A percentile compares a stretch with the other conserved stretches of the same genome.
Conservation (phyloP, 192 early-diverging fungal genomes). For the Backusella sp. region DNA sequence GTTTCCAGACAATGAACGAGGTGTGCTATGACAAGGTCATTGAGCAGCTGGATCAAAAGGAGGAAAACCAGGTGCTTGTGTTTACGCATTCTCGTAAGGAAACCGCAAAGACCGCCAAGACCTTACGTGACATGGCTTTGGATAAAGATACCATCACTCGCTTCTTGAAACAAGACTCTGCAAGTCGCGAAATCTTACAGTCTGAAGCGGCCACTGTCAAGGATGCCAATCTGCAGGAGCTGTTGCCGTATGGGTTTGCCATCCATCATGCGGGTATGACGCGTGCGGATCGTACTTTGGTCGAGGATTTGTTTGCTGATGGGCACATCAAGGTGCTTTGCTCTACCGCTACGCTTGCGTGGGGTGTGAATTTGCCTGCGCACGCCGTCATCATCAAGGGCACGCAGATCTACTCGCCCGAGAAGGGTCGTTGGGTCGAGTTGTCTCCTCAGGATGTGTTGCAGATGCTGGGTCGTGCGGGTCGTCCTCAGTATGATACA, state of each 20-base stretch:
- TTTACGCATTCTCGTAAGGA: conserved; percentile 99
- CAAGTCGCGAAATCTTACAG: conserved; percentile 79
- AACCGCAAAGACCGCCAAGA: conserved; percentile 92
- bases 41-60: conserved; percentile 73
- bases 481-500: conserved; percentile 95
- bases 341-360: conserved; percentile 96
- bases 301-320: conserved; percentile 92
- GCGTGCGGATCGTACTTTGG: conserved; percentile 85
- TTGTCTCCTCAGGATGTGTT: conserved; percentile 94
- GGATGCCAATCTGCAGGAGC: conserved; percentile 83
- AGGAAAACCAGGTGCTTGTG: conserved; percentile 83
- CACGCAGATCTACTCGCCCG: conserved; percentile 95
- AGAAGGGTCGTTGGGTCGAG: conserved; percentile 95
- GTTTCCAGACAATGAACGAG: conserved; percentile 95
- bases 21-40: conserved; percentile 94
- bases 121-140: conserved; percentile 85
- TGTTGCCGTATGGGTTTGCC: conserved; percentile 93
- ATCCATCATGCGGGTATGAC: conserved; percentile 98
- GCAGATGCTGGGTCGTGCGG: conserved; percentile 98
- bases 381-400: conserved; percentile 99
- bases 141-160: conserved; percentile 82
- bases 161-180: conserved; percentile 82
- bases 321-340: conserved; percentile 91
- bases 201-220: conserved; percentile 77
- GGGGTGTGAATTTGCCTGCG: conserved; percentile 99